Percentiles rank a stretch among this genome's conserved stretches.
phyloP scores from a whole-genome alignment of 2,329 filamentous ascomycete species.

The Curvularia verruculosa region DNA sequence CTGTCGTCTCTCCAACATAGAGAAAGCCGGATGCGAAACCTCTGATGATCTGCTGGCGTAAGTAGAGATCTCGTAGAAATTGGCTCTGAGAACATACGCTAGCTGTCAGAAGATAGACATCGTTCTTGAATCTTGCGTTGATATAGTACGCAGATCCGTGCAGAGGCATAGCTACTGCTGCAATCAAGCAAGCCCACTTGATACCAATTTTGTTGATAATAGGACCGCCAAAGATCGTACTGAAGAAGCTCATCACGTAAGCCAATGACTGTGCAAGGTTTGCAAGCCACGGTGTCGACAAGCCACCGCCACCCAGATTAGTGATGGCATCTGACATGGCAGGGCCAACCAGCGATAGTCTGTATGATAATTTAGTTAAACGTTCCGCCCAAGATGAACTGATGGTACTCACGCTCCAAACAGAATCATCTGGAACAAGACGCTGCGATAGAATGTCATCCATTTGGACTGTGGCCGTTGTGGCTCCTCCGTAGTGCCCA shows the following conservation, averaged over 20 bases:
- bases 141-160: conserved; percentile 17
- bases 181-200: conserved; percentile 19
- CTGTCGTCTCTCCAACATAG: conserved; percentile 19
- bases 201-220: conserved; percentile 19
- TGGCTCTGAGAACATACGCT: conserved; percentile 4
- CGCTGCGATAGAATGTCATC: conserved; percentile 12
- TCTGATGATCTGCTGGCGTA: conserved; percentile 10
- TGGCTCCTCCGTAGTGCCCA: conserved; percentile 9
- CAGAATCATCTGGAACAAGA: conserved; percentile 19
- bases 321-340: conserved; percentile 19
- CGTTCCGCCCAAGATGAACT: too few species aligned
- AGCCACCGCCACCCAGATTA: conserved; percentile 15
- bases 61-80: neutral
- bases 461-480: conserved; percentile 4
- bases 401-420: conserved; percentile 13
- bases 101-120: conserved; percentile 13
- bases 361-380: neutral
- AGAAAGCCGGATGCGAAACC: conserved; percentile 12
- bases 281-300: conserved; percentile 19
- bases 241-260: conserved; percentile 16
- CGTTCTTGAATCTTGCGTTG: conserved; percentile 9
- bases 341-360: conserved; percentile 17
- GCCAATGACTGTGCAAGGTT: conserved; percentile 16
- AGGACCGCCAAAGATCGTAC: conserved; percentile 16
- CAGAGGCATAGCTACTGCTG: conserved; percentile 14